Conservation (phyloP, 2,329 filamentous ascomycete genomes). For the Cyclaneusma minus region DNA sequence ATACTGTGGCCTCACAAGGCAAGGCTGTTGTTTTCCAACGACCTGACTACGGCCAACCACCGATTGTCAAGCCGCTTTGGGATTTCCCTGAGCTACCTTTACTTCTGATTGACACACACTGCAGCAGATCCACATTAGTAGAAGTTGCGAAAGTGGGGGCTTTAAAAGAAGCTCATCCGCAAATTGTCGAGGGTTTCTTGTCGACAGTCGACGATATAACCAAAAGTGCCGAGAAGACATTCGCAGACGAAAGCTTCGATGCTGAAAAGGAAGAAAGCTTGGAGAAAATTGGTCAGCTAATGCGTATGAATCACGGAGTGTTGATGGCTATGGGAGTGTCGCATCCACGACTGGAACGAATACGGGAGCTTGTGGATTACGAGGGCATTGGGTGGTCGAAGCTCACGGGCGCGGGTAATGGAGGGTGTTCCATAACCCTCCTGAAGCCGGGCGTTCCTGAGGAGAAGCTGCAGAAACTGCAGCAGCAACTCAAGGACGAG, state of each 20-base stretch:
- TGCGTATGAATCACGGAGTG: constrained; percentile 87
- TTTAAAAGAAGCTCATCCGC: constrained; percentile 56
- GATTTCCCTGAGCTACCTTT: constrained; percentile 87
- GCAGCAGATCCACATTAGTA: constrained; percentile 67
- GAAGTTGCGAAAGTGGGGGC: constrained; percentile 78
- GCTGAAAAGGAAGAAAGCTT: constrained; percentile 45
- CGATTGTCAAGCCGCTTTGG: constrained; percentile 60
- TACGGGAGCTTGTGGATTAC: constrained; percentile 82
- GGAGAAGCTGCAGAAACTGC: constrained; percentile 44
- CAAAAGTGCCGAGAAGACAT: constrained; percentile 34
- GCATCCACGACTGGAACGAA: constrained; percentile 80
- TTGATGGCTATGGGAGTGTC: constrained; percentile 86
- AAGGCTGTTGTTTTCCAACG: constrained; percentile 89
- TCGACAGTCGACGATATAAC: constrained; percentile 70
- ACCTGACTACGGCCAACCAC: constrained; percentile 61
- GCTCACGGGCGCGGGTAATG: constrained; percentile 86
- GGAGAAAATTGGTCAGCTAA: constrained; percentile 68
- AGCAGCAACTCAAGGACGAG: constrained; percentile 48
- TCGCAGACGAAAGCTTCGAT: constrained; percentile 51
- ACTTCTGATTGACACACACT: constrained; percentile 76
- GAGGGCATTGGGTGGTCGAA: constrained; percentile 93
- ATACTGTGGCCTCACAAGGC: constrained; percentile 85
- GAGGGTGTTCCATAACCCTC: constrained; percentile 87
- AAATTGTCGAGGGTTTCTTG: constrained; percentile 66
- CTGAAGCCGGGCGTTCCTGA: constrained; percentile 49